phyloP scores from a whole-genome alignment of 164 flowering plant genomes.

The Warburgia ugandensis region DNA sequence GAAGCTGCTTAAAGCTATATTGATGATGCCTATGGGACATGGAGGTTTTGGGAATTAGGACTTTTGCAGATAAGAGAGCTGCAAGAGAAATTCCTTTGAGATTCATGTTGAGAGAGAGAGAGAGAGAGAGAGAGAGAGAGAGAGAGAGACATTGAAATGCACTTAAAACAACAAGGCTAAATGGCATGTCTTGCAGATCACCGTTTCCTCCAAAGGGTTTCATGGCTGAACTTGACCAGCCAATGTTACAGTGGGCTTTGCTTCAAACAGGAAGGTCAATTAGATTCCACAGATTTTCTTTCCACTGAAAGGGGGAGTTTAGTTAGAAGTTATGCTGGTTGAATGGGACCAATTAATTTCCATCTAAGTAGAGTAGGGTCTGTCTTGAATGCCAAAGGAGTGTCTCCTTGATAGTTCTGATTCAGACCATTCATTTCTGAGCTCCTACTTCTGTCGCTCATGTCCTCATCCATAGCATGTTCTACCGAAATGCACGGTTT shows the following conservation, averaged over 20 bases:
- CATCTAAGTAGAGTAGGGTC: too few relatives aligned
- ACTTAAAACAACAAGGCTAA: conserved; percentile 65
- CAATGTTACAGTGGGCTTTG: conserved; percentile 13
- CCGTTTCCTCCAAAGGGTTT: conserved; percentile 23
- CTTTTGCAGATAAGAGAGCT: conserved; percentile 22
- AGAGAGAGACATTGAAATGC: conserved; percentile 12
- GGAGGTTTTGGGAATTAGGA: conserved; percentile 13
- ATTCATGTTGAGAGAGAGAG: conserved; percentile 14
- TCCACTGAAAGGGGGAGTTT: too few relatives aligned
- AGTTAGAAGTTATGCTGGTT: too few relatives aligned
- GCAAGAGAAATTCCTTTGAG: conserved; percentile 24
- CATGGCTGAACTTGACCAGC: conserved; percentile 5
- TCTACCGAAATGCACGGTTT: too few relatives aligned
- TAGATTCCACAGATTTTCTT: not conserved
- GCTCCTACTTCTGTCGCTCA: too few relatives aligned
- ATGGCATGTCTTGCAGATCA: conserved; percentile 76
- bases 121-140: not conserved
- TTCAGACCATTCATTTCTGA: too few relatives aligned
- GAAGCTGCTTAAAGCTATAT: conserved; percentile 10
- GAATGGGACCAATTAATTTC: too few relatives aligned
- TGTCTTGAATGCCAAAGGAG: too few relatives aligned
- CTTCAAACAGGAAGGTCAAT: conserved; percentile 7
- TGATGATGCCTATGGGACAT: conserved; percentile 10
- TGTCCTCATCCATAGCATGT: too few relatives aligned
- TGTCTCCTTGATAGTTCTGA: too few relatives aligned